Evolutionary conservation across 2,329 filamentous ascomycete genomes (phyloP), one percentile per base, ranked within the genome.

Genomic region (Hypomyces rosellus): DNA sequence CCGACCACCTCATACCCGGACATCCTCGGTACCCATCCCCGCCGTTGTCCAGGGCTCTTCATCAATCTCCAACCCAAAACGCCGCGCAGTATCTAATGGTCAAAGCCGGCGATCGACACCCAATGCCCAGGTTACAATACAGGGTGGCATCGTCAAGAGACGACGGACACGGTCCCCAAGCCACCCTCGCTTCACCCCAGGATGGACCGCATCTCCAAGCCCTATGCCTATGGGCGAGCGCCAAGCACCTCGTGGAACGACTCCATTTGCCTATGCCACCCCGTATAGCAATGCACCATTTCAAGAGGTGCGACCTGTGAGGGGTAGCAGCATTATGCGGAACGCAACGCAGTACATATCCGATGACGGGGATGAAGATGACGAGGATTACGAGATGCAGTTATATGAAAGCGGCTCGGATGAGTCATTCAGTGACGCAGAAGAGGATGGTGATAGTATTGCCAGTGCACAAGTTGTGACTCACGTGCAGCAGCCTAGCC

Each of bases 261-360:
- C 77, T 0, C 85, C 84, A 0, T 82, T 82, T 56, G 83, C 82
- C n/a, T 90, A 90, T 60, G 85, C 85, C 3, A 91, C 87, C 1
- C 87, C 87, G 0, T 76, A 85, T 61, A 89, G 85, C 60, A 84
- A 82, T 54, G 78, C 74, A 3, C 74, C 80, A 1, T 64, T 68
- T 8, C 64, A 72, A 12, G 74, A 77, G 48, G 55, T 67, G 15
- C 68, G 69, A 14, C 55, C 55, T 5, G 40, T 60, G 2, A 59
- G 65, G 13, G 58, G 59, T 40, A 59, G 61, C 34, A 69, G 66
- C 42, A 53, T 59, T 13, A 57, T 59, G 6, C 63, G 60, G 3
- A 61, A 58, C 12, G 59, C 55, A 14, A 52, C 57, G 4, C 58
- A 61, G 34, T 65, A 70, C 54, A 61, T 58, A 1, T 61, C 68